Evolutionary conservation across 2,329 filamentous ascomycete genomes (phyloP).

Genomic region (Coniochaeta hoffmannii): DNA sequence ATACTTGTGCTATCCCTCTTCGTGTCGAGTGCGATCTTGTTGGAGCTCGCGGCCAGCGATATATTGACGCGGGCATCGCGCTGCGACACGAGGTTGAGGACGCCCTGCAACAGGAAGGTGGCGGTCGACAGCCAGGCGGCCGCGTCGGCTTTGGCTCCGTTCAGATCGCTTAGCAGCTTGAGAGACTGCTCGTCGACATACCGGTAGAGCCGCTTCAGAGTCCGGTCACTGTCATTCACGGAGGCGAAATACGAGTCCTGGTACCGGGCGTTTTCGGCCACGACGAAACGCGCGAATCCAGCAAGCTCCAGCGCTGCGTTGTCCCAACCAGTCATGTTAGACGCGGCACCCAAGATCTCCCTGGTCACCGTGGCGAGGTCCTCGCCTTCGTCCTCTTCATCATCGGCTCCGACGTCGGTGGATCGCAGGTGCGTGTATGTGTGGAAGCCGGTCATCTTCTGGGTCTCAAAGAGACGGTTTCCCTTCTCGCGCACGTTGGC

Average conservation of each 20-base stretch:
- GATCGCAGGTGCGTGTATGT: constrained; percentile 5
- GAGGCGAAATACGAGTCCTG: neutral
- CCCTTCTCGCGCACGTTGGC: constrained; percentile 6
- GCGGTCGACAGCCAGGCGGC: constrained; percentile 4
- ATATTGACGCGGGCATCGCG: constrained; percentile 4
- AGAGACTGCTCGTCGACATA: too few relatives aligned
- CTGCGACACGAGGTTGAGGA: constrained; percentile 5
- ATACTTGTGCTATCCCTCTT: constrained; percentile 8
- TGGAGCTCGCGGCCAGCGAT: constrained; percentile 4
- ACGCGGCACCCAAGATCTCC: constrained; percentile 4
- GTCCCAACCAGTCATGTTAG: constrained; percentile 8
- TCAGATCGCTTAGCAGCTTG: too few relatives aligned
- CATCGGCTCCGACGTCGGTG: constrained; percentile 5
- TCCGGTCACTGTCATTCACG: constrained; percentile 1
- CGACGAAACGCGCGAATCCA: constrained; percentile 4
- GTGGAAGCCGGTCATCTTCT: constrained; percentile 7
- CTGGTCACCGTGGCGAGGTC: constrained; percentile 1
- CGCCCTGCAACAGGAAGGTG: constrained; percentile 5
- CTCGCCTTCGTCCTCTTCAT: too few relatives aligned
- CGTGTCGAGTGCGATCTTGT: constrained; percentile 12
- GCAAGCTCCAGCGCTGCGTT: constrained; percentile 4
- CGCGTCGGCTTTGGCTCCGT: too few relatives aligned
- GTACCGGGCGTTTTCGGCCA: constrained; percentile 3
- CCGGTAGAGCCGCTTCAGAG: neutral
- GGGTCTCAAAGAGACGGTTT: constrained; percentile 4